Evolutionary conservation across 1,284 basidiomycete species (phyloP).

Genomic region (Salmacisia buchloeana): DNA sequence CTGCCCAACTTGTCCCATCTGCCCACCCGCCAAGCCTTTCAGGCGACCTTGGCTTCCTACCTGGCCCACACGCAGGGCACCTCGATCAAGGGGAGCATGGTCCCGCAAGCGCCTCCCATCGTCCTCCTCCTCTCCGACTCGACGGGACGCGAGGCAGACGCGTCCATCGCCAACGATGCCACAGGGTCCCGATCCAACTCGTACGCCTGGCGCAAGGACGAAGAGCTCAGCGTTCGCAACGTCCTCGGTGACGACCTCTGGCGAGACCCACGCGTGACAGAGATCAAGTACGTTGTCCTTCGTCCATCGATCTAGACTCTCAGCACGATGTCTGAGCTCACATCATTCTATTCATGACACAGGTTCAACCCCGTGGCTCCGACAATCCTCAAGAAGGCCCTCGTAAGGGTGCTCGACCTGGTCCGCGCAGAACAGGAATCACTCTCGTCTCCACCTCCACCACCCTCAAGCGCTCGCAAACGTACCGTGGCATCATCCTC

Average conservation of each 20-base stretch:
- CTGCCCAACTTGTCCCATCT: constrained; percentile 70
- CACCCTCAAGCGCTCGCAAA: background rate
- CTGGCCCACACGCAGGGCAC: constrained; percentile 13
- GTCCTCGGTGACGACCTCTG: constrained; percentile 63
- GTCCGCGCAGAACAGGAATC: too few relatives aligned
- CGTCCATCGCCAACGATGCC: constrained; percentile 49
- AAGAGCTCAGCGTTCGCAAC: constrained; percentile 60
- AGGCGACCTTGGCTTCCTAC: constrained; percentile 58
- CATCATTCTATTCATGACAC: background rate
- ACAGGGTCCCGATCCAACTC: constrained; percentile 53
- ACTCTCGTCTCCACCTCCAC: background rate
- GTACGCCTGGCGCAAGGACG: constrained; percentile 49
- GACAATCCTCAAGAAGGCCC: constrained; percentile 73
- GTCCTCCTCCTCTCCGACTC: constrained; percentile 75
- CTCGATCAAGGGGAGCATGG: background rate
- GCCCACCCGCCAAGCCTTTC: constrained; percentile 69
- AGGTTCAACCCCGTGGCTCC: constrained; percentile 80
- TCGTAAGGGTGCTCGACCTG: constrained; percentile 55
- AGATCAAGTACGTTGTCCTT: constrained; percentile 57
- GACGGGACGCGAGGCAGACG: background rate
- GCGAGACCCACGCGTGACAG: constrained; percentile 63
- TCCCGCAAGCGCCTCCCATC: constrained; percentile 57
- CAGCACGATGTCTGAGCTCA: background rate
- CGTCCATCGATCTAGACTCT: background rate
- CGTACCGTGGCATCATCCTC: background rate